Conservation (phyloP, 768 basidiomycete genomes). For the Lactarius pseudohatsudake region DNA sequence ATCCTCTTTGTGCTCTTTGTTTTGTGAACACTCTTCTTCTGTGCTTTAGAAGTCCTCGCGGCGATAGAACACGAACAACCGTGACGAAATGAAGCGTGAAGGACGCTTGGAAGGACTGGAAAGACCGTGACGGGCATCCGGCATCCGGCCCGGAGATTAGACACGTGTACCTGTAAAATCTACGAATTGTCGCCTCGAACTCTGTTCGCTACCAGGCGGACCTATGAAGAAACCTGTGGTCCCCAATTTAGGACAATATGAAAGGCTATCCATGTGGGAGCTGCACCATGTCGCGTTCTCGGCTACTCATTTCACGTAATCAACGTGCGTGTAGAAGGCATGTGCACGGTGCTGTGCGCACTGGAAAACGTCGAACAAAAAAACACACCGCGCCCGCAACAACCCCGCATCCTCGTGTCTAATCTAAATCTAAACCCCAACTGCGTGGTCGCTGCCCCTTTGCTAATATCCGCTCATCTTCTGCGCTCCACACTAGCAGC, state of each 20-base stretch:
- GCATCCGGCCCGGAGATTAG: too few relatives aligned
- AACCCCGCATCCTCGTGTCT: background rate
- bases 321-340: background rate
- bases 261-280: background rate
- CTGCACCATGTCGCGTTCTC: background rate
- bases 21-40: background rate
- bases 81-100: background rate
- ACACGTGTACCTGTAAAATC: too few relatives aligned
- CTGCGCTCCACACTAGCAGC: too few relatives aligned
- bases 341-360: background rate
- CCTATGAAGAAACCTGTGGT: too few relatives aligned
- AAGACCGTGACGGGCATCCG: too few relatives aligned
- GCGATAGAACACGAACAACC: background rate
- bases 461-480: background rate
- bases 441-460: background rate
- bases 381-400: background rate
- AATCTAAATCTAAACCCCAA: background rate
- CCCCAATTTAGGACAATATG: background rate
- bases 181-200: too few relatives aligned
- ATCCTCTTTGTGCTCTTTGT: background rate
- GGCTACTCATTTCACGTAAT: background rate
- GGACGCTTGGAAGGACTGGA: too few relatives aligned
- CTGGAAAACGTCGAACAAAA: background rate
- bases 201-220: too few relatives aligned
- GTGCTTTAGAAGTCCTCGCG: background rate